Evolutionary conservation across 805 yeast species (phyloP), one percentile per base, ranked within the genome.

Genomic region (Metschnikowia cubensis): DNA sequence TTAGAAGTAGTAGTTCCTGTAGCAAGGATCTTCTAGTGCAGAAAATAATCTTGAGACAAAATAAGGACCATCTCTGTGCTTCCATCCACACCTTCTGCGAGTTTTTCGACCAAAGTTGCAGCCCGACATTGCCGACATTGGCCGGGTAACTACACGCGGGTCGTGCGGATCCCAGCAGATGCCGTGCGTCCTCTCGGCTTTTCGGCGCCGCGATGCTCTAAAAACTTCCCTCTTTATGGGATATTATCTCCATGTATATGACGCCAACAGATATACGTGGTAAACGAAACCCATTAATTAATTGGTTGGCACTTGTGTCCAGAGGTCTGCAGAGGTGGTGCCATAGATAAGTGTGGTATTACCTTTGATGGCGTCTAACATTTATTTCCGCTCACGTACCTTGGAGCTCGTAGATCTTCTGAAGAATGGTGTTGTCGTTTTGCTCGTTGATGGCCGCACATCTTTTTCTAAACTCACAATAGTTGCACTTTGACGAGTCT

Each of bases 401-500:
- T 35, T 52, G 55, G 35, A 54, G 56, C 38, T 52, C 48, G 34
- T 45, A 36, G 35, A 54, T 45, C 31, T 35, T 31, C 6, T 36
- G 35, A n/a, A 45, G 48, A 15, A 50, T 43, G 11, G 44, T 45
- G 18, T 37, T 43, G 25, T 42, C 47, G 3, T 37, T 34, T 10
- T 35, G 44, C 21, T 47, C 45, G 49, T 57, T 57, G 13, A 55
- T 47, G 18, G 52, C 54, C 6, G 55, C 50, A 38, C 67, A 63
- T 25, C 55, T 46, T 11, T 44, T 44, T 25, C 69, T 67, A 60
- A 79, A 85, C 17, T 77, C 82, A 65, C 92, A 85, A 45, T 63
- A 67, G 14, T 65, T 69, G 61, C 92, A 85, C 50, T 74, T 73
- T 3, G 65, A 61, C 48, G 54, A 66, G 54, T 63, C 77, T 7